A percentile compares a stretch with the other conserved stretches of the same genome.
phyloP scores from a whole-genome alignment of 75 land plant species.

The Pinus albicaulis region DNA sequence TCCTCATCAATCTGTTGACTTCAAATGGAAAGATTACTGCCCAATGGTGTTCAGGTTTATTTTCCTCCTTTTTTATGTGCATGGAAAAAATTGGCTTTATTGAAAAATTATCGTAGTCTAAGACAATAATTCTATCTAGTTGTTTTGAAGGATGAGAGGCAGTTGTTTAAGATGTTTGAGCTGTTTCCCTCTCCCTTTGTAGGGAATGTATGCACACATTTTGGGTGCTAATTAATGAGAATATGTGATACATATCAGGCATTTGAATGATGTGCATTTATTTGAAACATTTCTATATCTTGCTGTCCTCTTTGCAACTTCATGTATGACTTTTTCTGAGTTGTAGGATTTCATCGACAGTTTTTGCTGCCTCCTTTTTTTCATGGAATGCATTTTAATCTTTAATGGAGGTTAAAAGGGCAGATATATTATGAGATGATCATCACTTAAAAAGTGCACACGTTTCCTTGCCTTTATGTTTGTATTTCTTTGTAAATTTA shows the following conservation, averaged over 20 bases:
- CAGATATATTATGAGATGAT: not conserved
- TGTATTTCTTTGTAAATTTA: no score
- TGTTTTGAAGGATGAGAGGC: not conserved
- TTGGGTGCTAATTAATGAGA: not conserved
- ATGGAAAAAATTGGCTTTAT: not conserved
- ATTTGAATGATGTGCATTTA: not conserved
- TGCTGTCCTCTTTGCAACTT: not conserved
- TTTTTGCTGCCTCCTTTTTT: not conserved
- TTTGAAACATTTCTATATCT: not conserved
- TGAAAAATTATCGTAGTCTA: not conserved
- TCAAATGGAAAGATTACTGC: slow-evolving; percentile 88
- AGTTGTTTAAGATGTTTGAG: not conserved
- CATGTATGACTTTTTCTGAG: no score
- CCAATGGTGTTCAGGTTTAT: slow-evolving; percentile 78
- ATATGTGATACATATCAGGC: not conserved
- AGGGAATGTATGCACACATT: not conserved
- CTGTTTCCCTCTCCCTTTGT: not conserved
- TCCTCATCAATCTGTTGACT: slow-evolving; percentile 75
- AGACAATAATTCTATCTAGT: not conserved
- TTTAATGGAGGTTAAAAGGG: not conserved
- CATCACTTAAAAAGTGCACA: no score
- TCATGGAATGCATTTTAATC: not conserved
- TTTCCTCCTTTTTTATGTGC: not conserved
- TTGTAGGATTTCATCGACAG: not conserved
- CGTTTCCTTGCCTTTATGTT: not conserved